These are phyloP conservation scores for Parastagonospora nodorum DNA, from an alignment of 2,329 filamentous ascomycete genomes.

Conservation along the genomic window DNA sequence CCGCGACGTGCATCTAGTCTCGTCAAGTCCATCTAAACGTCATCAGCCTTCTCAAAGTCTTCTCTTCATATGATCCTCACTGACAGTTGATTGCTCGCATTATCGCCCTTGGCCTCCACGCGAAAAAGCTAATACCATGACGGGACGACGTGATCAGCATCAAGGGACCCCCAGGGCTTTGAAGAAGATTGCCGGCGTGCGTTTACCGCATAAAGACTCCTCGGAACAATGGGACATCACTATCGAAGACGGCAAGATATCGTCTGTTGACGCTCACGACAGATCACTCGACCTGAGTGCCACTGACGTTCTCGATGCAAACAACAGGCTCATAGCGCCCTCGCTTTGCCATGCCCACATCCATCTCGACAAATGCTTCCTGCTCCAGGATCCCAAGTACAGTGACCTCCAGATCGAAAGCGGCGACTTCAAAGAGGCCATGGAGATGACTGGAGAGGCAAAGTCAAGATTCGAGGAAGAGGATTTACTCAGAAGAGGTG, in stretches of 20 bases:
- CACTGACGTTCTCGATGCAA: slow-evolving; percentile 48
- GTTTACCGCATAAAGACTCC: slow-evolving; percentile 37
- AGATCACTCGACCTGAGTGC: slow-evolving; percentile 2
- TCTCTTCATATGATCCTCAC: not conserved
- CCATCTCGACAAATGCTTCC: slow-evolving; percentile 71
- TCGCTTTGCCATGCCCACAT: slow-evolving; percentile 74
- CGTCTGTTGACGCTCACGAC: slow-evolving; percentile 40
- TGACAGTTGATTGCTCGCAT: slow-evolving; percentile 8
- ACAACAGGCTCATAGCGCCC: slow-evolving; percentile 54
- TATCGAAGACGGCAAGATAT: slow-evolving; percentile 40
- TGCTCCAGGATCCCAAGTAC: slow-evolving; percentile 64
- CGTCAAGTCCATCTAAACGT: slow-evolving; percentile 12
- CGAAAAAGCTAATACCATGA: not conserved
- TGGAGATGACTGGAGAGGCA: slow-evolving; percentile 62
- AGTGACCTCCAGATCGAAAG: slow-evolving; percentile 62
- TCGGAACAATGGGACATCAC: slow-evolving; percentile 46
- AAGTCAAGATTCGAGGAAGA: slow-evolving; percentile 66
- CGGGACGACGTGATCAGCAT: not conserved
- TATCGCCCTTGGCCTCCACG: slow-evolving; percentile 28
- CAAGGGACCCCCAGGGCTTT: slow-evolving; percentile 9
- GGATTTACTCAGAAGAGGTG: slow-evolving; percentile 68
- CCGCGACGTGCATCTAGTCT: slow-evolving; percentile 9
- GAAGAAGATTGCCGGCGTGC: slow-evolving; percentile 40
- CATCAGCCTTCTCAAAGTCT: slow-evolving; percentile 10
- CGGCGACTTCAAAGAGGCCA: slow-evolving; percentile 70